Conservation (phyloP, 148 eudicot species). For the Nepenthes mirabilis region DNA sequence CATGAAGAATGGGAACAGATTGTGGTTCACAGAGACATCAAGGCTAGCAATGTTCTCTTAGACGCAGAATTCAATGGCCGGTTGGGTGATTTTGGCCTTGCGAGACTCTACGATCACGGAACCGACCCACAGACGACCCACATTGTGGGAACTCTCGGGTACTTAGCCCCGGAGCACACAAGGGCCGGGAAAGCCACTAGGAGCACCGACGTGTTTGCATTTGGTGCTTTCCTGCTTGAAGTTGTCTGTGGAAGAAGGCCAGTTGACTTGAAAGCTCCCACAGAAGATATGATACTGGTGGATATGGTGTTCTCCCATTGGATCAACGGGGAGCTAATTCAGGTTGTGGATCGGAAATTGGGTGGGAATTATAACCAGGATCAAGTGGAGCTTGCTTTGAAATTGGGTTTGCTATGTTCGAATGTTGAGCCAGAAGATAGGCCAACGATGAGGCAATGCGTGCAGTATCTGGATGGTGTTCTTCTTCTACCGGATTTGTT, state of each 20-base stretch:
- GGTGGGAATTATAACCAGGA: background rate
- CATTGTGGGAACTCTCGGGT: constrained; percentile 8
- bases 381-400: constrained; percentile 20
- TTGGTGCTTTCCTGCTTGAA: constrained; percentile 13
- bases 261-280: background rate
- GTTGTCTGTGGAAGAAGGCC: constrained; percentile 17
- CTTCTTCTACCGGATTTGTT: constrained; percentile 4
- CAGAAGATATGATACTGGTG: constrained; percentile 4
- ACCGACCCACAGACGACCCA: constrained; percentile 9
- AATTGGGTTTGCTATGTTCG: constrained; percentile 29
- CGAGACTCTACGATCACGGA: constrained; percentile 5
- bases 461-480: constrained; percentile 15
- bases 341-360: constrained; percentile 7
- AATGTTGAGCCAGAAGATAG: constrained; percentile 13
- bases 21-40: constrained; percentile 8
- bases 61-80: constrained; percentile 5
- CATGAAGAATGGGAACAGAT: constrained; percentile 20
- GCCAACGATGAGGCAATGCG: constrained; percentile 31
- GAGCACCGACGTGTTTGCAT: constrained; percentile 6
- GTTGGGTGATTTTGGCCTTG: constrained; percentile 8
- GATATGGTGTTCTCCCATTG: constrained; percentile 7
- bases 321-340: constrained; percentile 1
- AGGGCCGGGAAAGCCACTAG: constrained; percentile 7
- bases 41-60: constrained; percentile 4
- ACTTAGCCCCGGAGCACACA: constrained; percentile 8